These are phyloP conservation scores for Crataegus laevigata DNA, from an alignment of 306 rosid species.

Conservation along the genomic window DNA sequence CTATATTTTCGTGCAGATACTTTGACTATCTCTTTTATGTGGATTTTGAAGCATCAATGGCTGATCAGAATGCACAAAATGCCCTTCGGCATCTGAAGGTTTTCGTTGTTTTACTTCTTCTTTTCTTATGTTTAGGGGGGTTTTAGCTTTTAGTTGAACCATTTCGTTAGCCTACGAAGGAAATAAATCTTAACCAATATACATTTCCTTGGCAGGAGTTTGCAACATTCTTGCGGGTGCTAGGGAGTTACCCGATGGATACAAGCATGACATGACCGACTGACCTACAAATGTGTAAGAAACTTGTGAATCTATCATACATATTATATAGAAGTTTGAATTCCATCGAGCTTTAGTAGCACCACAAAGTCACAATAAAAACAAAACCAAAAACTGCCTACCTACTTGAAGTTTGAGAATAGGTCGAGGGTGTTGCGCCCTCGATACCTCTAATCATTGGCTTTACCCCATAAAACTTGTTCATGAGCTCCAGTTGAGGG, in stretches of 20 bases:
- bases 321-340: not conserved
- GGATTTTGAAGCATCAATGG: slow-evolving; percentile 98
- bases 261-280: slow-evolving; percentile 37
- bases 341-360: not conserved
- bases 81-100: slow-evolving; percentile 81
- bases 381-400: not conserved
- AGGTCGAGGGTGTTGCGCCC: too few relatives aligned
- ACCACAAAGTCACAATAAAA: not conserved
- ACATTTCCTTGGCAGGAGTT: slow-evolving; percentile 56
- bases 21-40: slow-evolving; percentile 91
- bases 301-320: not conserved
- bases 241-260: slow-evolving; percentile 96
- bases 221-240: slow-evolving; percentile 89
- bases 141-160: not conserved
- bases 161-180: not conserved
- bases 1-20: slow-evolving; percentile 41
- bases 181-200: slow-evolving; percentile 12
- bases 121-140: not conserved
- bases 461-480: too few relatives aligned
- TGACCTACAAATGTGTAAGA: slow-evolving; percentile 18
- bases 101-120: slow-evolving; percentile 3
- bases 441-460: too few relatives aligned
- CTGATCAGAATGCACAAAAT: slow-evolving; percentile 82
- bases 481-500: too few relatives aligned
- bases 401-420: too few relatives aligned